Conservation (phyloP, 2,329 filamentous ascomycete genomes). For the Aureobasidium uvarum region DNA sequence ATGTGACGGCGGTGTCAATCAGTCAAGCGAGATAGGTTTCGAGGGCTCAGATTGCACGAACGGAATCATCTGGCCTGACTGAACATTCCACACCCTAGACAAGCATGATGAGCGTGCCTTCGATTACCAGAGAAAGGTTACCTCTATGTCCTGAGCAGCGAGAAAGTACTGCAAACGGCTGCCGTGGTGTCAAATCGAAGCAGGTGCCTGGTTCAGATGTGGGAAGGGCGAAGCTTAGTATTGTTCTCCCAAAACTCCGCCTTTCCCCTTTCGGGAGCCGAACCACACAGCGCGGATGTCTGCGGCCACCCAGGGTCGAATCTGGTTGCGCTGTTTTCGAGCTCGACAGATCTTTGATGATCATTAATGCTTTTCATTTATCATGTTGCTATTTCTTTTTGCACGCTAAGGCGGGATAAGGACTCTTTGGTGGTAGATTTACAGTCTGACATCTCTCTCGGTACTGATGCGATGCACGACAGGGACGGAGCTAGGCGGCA, state of each 20-base stretch:
- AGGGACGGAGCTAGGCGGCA: constrained; percentile 82
- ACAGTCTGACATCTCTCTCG: constrained; percentile 33
- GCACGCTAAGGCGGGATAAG: not conserved
- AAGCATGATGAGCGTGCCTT: not conserved
- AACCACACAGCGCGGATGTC: not conserved
- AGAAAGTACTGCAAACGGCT: not conserved
- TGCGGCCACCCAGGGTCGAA: not conserved
- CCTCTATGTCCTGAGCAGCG: not conserved
- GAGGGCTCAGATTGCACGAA: not conserved
- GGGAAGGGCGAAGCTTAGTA: constrained; percentile 11
- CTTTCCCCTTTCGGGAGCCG: not conserved
- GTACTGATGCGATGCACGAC: constrained; percentile 63
- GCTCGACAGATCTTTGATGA: not conserved
- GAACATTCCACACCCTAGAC: too few relatives aligned
- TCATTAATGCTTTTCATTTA: constrained; percentile 19
- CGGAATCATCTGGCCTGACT: not conserved
- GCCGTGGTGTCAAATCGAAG: not conserved
- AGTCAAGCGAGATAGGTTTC: not conserved
- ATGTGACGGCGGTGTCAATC: not conserved
- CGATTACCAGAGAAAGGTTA: too few relatives aligned
- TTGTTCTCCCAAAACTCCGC: constrained; percentile 10
- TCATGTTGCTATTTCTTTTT: constrained; percentile 11
- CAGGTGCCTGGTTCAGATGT: not conserved
- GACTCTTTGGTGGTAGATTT: not conserved
- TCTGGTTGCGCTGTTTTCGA: not conserved